These are phyloP conservation scores for Phaeosphaeriaceae sp. DNA, from an alignment of 2,329 filamentous ascomycete species.

Conservation along the genomic window DNA sequence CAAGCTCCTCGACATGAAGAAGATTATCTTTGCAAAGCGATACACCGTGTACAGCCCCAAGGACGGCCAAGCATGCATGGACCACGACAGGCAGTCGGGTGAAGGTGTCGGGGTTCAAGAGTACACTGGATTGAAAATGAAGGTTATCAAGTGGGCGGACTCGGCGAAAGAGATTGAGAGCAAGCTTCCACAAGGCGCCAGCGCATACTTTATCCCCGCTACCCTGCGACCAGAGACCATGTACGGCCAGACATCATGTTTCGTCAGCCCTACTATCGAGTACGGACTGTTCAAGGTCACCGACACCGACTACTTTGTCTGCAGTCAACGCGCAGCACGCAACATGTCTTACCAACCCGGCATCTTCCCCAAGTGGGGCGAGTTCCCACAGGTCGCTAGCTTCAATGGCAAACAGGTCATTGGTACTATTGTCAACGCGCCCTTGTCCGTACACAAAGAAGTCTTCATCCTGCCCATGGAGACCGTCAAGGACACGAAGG, in stretches of 20 bases:
- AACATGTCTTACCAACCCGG: slow-evolving; percentile 94
- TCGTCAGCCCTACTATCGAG: slow-evolving; percentile 86
- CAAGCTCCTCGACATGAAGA: slow-evolving; percentile 84
- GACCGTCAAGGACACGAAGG: slow-evolving; percentile 88
- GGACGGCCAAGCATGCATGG: slow-evolving; percentile 86
- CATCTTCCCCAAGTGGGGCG: slow-evolving; percentile 79
- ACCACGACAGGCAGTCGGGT: slow-evolving; percentile 82
- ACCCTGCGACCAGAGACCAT: slow-evolving; percentile 96
- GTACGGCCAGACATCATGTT: slow-evolving; percentile 97
- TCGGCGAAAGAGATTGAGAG: slow-evolving; percentile 74
- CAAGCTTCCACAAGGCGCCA: slow-evolving; percentile 79
- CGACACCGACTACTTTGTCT: slow-evolving; percentile 76
- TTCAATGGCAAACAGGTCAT: slow-evolving; percentile 81
- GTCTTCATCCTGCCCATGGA: slow-evolving; percentile 96
- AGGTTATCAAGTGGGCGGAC: slow-evolving; percentile 87
- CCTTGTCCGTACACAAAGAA: slow-evolving; percentile 80
- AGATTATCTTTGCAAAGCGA: slow-evolving; percentile 91
- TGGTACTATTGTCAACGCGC: slow-evolving; percentile 88
- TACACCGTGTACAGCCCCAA: slow-evolving; percentile 92
- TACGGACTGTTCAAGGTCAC: slow-evolving; percentile 86
- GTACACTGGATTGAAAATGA: slow-evolving; percentile 91
- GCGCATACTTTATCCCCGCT: slow-evolving; percentile 89
- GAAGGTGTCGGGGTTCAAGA: slow-evolving; percentile 88
- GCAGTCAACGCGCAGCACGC: slow-evolving; percentile 81
- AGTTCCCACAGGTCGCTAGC: slow-evolving; percentile 76